Base-by-base conservation (phyloP, 352 stramenopile genomes). In the Pythium sukuiense region DNA sequence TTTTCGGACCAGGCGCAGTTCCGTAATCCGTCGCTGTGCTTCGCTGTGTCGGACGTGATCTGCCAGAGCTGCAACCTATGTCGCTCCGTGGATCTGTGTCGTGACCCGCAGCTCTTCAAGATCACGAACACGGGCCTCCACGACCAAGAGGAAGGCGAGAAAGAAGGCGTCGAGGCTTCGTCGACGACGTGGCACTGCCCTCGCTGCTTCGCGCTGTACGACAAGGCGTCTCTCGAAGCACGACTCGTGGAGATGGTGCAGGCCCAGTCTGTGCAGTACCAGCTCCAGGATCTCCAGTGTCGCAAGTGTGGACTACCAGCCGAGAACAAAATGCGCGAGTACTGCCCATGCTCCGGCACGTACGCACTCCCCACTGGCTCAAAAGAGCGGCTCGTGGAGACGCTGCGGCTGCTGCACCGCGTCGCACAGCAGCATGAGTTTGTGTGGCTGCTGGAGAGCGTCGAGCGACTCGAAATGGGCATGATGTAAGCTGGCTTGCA, bases 1-100 rank as follows among this genome's bases (percentile, higher is more conserved):
- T 93, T 93, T 57, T 60, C 75, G 0, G 84, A 89, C 8, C 83
- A 93, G 62, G 89, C 95, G 2, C 61, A 91, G 63, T 99, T 98
- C 79, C 76, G 80, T 14, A 98, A 99, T 75, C 97, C 96, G 53
- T 98, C 91, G 56, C 79, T 97, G 41, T 95, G 84, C 20, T 98
- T 99, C 65, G 86, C 98, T 9, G 77, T 99, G n/a, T 88, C 89
- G 13, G 97, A 99, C 74, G 89, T 99, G 18, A 98, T 99, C 69
- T 99, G 98, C 69, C 74, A 87, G 13, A 93, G 92, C 71, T 99
- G 97, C 77, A 97, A 98, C 56, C 80, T 98, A 59, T 98, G 92
- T 61, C 80, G 89, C 26, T 93, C 99, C 43, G 77, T 99, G n/a
- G 97, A 99, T 76, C 72, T 99, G 13, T 99, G 96, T 73, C 89